phyloP scores from a whole-genome alignment of 768 basidiomycete genomes.

The Psilocybe cyanescens region DNA sequence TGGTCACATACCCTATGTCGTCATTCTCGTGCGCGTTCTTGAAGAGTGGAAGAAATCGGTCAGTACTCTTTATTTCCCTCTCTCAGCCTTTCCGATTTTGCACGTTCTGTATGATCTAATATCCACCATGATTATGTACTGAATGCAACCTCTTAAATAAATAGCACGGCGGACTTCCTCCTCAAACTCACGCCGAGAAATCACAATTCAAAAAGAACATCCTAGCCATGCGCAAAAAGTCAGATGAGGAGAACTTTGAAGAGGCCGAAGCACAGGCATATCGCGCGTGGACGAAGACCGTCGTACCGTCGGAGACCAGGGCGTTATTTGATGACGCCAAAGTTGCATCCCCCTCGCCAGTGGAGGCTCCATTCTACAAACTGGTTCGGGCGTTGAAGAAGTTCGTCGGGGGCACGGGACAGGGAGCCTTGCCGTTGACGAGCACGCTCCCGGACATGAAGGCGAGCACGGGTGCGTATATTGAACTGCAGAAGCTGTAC shows the following conservation, averaged over 20 bases:
- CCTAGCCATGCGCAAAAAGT: slow-evolving; percentile 65
- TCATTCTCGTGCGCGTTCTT: slow-evolving; percentile 83
- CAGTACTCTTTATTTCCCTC: slow-evolving; percentile 25
- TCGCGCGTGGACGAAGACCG: slow-evolving; percentile 67
- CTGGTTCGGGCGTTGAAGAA: slow-evolving; percentile 74
- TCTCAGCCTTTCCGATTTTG: neutral
- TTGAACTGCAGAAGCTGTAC: slow-evolving; percentile 86
- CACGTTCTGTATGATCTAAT: neutral
- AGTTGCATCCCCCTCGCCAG: slow-evolving; percentile 41
- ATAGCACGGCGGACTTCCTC: slow-evolving; percentile 71
- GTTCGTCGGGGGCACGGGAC: slow-evolving; percentile 50
- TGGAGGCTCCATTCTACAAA: slow-evolving; percentile 73
- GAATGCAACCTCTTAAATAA: neutral
- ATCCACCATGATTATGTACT: no score
- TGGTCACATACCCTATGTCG: slow-evolving; percentile 87
- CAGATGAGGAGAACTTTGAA: slow-evolving; percentile 97
- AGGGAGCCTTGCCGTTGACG: slow-evolving; percentile 78
- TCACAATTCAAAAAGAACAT: slow-evolving; percentile 77
- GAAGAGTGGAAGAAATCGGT: slow-evolving; percentile 85
- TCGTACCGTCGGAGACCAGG: slow-evolving; percentile 69
- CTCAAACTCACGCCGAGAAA: slow-evolving; percentile 65
- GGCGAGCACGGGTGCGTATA: slow-evolving; percentile 82
- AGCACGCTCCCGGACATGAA: slow-evolving; percentile 96
- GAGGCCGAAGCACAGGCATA: slow-evolving; percentile 91
- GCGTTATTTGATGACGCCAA: slow-evolving; percentile 66